Evolutionary conservation across 805 yeast species (phyloP).

Genomic region (Metschnikowia sp.): DNA sequence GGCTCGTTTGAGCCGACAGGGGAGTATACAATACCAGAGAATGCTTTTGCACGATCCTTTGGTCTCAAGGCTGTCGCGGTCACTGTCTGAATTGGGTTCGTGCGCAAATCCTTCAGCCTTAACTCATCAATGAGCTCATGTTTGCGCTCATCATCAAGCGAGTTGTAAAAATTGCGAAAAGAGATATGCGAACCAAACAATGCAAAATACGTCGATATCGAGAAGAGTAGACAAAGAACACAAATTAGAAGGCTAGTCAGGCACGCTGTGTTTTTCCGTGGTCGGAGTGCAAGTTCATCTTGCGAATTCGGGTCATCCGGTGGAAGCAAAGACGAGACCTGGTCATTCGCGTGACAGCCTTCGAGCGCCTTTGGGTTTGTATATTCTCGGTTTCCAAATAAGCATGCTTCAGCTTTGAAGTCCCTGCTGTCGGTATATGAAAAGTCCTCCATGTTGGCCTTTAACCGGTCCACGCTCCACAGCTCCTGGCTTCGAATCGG

Average conservation of each 20-base stretch:
- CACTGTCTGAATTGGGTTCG: not conserved
- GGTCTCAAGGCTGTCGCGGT: not conserved
- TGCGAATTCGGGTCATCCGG: not conserved
- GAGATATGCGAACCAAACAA: conserved; percentile 9
- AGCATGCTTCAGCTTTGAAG: not conserved
- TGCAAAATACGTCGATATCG: conserved; percentile 6
- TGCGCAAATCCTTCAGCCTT: not conserved
- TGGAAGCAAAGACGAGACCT: not conserved
- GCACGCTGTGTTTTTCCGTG: not conserved
- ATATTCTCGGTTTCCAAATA: too few species aligned
- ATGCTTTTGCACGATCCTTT: conserved; percentile 18
- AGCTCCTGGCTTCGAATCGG: not conserved
- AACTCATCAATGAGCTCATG: conserved; percentile 3
- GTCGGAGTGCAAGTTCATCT: not conserved
- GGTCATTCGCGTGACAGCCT: not conserved
- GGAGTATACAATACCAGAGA: conserved; percentile 60
- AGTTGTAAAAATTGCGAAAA: conserved; percentile 6
- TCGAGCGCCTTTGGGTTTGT: too few species aligned
- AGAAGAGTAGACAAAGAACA: conserved; percentile 1
- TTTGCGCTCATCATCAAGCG: conserved; percentile 5
- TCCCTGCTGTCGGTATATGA: conserved; percentile 4
- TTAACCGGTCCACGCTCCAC: not conserved
- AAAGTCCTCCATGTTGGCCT: not conserved
- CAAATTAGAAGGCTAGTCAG: not conserved
- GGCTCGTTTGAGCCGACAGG: conserved; percentile 55